Conservation (phyloP, 2,329 filamentous ascomycete species). For the Trichoderma gracile region DNA sequence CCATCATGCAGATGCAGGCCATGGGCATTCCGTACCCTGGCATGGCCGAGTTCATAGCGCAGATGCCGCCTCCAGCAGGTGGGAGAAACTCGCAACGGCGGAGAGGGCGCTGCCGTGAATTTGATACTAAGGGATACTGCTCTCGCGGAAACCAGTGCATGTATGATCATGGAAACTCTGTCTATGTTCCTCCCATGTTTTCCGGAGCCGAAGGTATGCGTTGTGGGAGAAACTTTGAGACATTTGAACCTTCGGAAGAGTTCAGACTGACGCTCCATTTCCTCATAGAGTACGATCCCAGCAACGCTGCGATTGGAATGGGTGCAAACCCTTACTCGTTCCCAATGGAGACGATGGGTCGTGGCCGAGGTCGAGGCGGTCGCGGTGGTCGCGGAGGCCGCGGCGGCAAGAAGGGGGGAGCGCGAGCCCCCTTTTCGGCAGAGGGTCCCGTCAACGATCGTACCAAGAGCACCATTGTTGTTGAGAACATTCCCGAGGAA, state of each 20-base stretch:
- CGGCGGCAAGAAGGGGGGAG: slow-evolving; percentile 37
- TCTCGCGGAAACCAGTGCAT: slow-evolving; percentile 65
- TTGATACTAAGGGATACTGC: slow-evolving; percentile 72
- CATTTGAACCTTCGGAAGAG: background rate
- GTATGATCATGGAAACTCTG: slow-evolving; percentile 66
- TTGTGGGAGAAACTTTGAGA: background rate
- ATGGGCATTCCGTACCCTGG: slow-evolving; percentile 48
- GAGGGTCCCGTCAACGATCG: slow-evolving; percentile 63
- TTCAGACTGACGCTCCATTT: slow-evolving; percentile 25
- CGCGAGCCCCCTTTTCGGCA: slow-evolving; percentile 62
- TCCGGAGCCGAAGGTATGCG: slow-evolving; percentile 34
- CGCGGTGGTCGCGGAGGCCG: slow-evolving; percentile 41
- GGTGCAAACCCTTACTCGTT: slow-evolving; percentile 31
- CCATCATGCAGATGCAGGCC: slow-evolving; percentile 62
- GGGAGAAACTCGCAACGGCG: slow-evolving; percentile 37
- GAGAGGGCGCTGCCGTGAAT: slow-evolving; percentile 62
- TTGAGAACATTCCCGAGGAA: slow-evolving; percentile 76
- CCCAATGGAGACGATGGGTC: slow-evolving; percentile 31
- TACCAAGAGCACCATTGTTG: slow-evolving; percentile 67
- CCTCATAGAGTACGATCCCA: slow-evolving; percentile 39
- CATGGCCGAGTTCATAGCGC: slow-evolving; percentile 45
- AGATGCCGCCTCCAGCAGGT: slow-evolving; percentile 30
- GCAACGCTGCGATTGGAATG: slow-evolving; percentile 34
- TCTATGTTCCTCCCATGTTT: slow-evolving; percentile 39
- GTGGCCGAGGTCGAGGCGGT: slow-evolving; percentile 40